Evolutionary conservation across 805 yeast genomes (phyloP), one percentile per base, ranked within the genome.

Genomic region (Cyberlindnera amylophila): DNA sequence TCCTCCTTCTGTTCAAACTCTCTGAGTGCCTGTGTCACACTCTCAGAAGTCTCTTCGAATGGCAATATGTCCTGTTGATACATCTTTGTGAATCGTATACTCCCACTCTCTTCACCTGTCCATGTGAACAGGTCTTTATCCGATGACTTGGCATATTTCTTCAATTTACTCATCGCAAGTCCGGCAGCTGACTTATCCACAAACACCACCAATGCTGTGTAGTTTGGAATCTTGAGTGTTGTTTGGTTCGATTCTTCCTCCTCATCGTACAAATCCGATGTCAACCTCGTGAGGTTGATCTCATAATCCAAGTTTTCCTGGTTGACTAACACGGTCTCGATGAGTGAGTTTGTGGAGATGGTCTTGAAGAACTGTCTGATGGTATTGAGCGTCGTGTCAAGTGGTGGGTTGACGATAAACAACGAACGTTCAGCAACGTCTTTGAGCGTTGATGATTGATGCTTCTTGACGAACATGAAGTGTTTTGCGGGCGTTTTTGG

Each of bases 331-430:
- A 65, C 58, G 49, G 63, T 64, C 51, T 83, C 86, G 11, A 85
- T 66, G 32, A 82, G 76, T 7, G 89, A 75, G 5, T 83, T 86
- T 3, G 79, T 72, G 28, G 86, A 79, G 1, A 84, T 69, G 12
- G 71, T 64, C 41, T 72, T 72, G 53, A 88, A 77, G 32, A 80
- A 72, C 42, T 68, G 70, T 55, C 78, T 82, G 36, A 88, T 57
- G 28, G 67, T 66, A 33, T 71, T 69, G 13, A 76, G 55, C 18
- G 72, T 69, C 6, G 88, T 71, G 44, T 74, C 72, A 17, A 82
- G 64, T 2, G 97, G 96, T 32, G 88, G 64, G 58, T 90, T 89
- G 44, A 84, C 78, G 6, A 83, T 59, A 63, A 90, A 90, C n/a
- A 90, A 61, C 23, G 85, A 72, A 39, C 85, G 69, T 39, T 74